phyloP scores from a whole-genome alignment of 2,329 filamentous ascomycete genomes.

The Paecilomyces sp. region DNA sequence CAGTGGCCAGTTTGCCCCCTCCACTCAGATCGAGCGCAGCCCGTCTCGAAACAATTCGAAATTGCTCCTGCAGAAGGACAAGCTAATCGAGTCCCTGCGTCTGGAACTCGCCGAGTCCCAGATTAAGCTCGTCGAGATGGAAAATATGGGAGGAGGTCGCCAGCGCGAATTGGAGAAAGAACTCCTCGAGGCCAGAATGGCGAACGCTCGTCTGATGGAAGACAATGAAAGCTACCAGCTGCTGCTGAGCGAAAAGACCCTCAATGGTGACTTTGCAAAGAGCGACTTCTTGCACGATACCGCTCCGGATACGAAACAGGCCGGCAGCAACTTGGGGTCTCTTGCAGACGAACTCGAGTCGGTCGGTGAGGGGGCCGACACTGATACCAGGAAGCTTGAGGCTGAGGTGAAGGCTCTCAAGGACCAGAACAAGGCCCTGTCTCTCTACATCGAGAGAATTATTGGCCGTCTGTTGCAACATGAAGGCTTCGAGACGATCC shows the following conservation, averaged over 20 bases:
- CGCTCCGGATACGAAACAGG: conserved; percentile 41
- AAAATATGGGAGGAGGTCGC: conserved; percentile 83
- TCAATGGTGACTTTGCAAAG: conserved; percentile 86
- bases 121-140: conserved; percentile 89
- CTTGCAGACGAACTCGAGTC: conserved; percentile 86
- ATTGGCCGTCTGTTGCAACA: conserved; percentile 91
- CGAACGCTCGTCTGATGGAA: conserved; percentile 92
- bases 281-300: conserved; percentile 65
- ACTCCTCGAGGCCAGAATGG: conserved; percentile 87
- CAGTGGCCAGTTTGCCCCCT: conserved; percentile 74
- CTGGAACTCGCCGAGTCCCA: conserved; percentile 91
- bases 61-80: conserved; percentile 88
- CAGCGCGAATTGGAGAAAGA: conserved; percentile 85
- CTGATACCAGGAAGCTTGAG: conserved; percentile 59
- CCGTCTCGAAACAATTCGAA: conserved; percentile 86
- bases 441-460: conserved; percentile 98
- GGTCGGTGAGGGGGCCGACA: conserved; percentile 54
- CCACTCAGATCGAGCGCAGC: conserved; percentile 75
- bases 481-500: conserved; percentile 88
- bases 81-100: conserved; percentile 84
- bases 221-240: conserved; percentile 98
- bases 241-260: conserved; percentile 85
- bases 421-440: conserved; percentile 95
- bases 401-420: conserved; percentile 70
- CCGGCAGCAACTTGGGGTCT: conserved; percentile 40